Percentiles rank a stretch among this genome's conserved stretches.
These are phyloP conservation scores for Venustampulla echinocandica DNA, from an alignment of 495 filamentous ascomycete genomes.

Conservation along the genomic window DNA sequence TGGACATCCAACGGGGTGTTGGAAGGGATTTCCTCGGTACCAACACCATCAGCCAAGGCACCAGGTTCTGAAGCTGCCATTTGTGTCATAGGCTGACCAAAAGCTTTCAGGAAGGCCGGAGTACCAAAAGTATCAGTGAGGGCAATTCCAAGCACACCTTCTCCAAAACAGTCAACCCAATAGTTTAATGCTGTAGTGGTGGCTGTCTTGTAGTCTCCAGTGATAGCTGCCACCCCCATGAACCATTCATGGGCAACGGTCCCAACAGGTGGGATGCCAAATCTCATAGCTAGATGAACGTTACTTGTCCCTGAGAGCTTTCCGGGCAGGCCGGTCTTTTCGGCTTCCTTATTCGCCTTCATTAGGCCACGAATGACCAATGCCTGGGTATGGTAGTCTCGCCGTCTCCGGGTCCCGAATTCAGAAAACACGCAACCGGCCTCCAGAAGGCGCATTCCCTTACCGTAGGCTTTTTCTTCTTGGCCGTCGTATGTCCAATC, in stretches of 20 bases:
- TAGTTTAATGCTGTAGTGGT: slow-evolving; percentile 75
- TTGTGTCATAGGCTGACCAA: slow-evolving; percentile 53
- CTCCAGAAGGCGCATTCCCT: slow-evolving; percentile 67
- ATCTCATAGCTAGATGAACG: slow-evolving; percentile 93
- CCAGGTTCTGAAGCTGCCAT: background rate
- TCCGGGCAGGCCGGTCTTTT: slow-evolving; percentile 53
- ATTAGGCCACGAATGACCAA: slow-evolving; percentile 77
- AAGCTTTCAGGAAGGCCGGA: slow-evolving; percentile 76
- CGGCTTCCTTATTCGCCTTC: slow-evolving; percentile 59
- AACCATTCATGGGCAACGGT: slow-evolving; percentile 99
- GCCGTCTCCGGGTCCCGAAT: slow-evolving; percentile 79
- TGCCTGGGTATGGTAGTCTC: slow-evolving; percentile 92
- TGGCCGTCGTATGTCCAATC: slow-evolving; percentile 84
- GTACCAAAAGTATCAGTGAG: slow-evolving; percentile 98
- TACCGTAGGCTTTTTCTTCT: slow-evolving; percentile 70
- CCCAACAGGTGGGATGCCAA: slow-evolving; percentile 70
- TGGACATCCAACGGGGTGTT: background rate
- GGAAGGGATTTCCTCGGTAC: background rate
- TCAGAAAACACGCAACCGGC: slow-evolving; percentile 86
- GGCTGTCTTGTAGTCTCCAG: slow-evolving; percentile 70
- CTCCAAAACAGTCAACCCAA: slow-evolving; percentile 88
- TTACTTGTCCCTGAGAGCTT: slow-evolving; percentile 86
- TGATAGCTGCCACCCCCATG: slow-evolving; percentile 93
- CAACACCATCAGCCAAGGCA: background rate
- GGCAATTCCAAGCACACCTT: slow-evolving; percentile 84